Evolutionary conservation across 345 rosid species (phyloP).

Genomic region (Turnera subulata): DNA sequence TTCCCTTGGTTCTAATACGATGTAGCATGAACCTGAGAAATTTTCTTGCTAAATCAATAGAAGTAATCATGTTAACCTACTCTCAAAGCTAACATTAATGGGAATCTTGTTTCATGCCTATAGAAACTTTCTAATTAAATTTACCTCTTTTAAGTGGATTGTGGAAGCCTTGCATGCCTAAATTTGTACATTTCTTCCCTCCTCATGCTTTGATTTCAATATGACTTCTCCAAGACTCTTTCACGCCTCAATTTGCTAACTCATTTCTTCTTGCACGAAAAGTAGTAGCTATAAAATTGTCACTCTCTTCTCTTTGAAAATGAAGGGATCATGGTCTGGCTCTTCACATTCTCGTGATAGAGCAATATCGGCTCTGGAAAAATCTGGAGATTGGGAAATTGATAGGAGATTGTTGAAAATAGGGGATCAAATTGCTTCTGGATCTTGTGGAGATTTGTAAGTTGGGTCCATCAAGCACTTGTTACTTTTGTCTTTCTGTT

Average conservation of each 20-base stretch:
- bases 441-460: conserved; percentile 74
- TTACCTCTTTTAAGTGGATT: no score
- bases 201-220: not conserved
- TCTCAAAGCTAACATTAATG: no score
- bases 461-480: conserved; percentile 18
- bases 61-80: no score
- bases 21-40: no score
- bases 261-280: not conserved
- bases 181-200: not conserved
- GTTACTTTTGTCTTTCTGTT: conserved; percentile 7
- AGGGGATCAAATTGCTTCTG: conserved; percentile 62
- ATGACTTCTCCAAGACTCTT: conserved; percentile 2
- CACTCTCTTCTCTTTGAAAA: conserved; percentile 7
- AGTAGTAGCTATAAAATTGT: conserved; percentile 7
- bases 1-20: no score
- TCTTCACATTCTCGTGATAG: conserved; percentile 39
- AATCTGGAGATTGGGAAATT: conserved; percentile 49
- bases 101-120: no score
- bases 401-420: conserved; percentile 50
- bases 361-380: conserved; percentile 21
- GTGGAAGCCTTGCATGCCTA: no score
- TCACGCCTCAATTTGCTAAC: conserved; percentile 4
- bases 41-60: no score
- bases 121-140: no score
- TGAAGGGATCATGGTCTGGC: conserved; percentile 61